phyloP scores from a whole-genome alignment of 495 filamentous ascomycete genomes.

The Daldinia caldariorum region DNA sequence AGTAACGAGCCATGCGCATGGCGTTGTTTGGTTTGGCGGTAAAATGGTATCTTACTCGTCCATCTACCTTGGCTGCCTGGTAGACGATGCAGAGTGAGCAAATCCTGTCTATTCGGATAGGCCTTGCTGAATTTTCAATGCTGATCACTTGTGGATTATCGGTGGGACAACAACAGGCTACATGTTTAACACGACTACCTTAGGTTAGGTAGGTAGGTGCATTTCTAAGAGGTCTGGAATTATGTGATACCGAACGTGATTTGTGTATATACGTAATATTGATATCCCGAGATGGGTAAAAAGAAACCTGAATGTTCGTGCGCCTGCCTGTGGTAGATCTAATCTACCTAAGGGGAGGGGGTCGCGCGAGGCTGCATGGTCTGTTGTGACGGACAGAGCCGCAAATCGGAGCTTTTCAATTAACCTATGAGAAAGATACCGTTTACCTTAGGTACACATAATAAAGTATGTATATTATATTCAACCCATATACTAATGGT shows the following conservation, averaged over 20 bases:
- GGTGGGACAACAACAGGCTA: neutral
- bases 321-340: slow-evolving; percentile 28
- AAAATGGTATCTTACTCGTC: slow-evolving; percentile 3
- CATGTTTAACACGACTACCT: neutral
- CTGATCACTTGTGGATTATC: slow-evolving; percentile 9
- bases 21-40: neutral
- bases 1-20: neutral
- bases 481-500: neutral
- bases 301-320: slow-evolving; percentile 11
- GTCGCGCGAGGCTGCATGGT: slow-evolving; percentile 32
- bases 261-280: slow-evolving; percentile 1
- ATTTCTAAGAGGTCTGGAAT: neutral
- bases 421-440: neutral
- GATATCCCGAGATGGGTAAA: slow-evolving; percentile 15
- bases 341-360: slow-evolving; percentile 21
- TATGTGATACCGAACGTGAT: slow-evolving; percentile 19
- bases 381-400: slow-evolving; percentile 34
- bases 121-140: slow-evolving; percentile 9
- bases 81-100: slow-evolving; percentile 14
- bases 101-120: slow-evolving; percentile 14
- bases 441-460: neutral
- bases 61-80: neutral
- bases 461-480: too few species aligned
- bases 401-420: slow-evolving; percentile 37
- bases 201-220: too few species aligned